Conservation (phyloP, 2,329 filamentous ascomycete genomes). For the Diplodia sapinea region DNA sequence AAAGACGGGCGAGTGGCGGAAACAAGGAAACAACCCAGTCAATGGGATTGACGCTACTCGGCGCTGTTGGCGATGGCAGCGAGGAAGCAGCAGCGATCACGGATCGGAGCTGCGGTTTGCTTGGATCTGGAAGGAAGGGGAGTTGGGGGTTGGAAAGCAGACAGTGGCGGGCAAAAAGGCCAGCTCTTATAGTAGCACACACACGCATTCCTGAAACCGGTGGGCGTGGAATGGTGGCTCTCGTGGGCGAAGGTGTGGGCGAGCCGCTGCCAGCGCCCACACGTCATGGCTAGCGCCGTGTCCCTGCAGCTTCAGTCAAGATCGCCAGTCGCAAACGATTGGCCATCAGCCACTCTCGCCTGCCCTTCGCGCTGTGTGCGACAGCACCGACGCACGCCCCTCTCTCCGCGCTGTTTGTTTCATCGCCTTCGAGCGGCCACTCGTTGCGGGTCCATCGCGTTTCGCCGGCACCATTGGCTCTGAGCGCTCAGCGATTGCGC, state of each 20-base stretch:
- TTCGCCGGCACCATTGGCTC: constrained; percentile 20
- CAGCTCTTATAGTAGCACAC: constrained; percentile 23
- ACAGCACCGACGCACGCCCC: background rate
- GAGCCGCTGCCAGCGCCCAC: constrained; percentile 23
- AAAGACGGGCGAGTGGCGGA: constrained; percentile 19
- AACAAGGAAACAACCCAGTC: constrained; percentile 30
- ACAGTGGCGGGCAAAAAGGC: background rate
- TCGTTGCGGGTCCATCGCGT: constrained; percentile 16
- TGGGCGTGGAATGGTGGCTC: constrained; percentile 15
- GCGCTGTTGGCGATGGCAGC: background rate
- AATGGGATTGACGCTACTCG: constrained; percentile 21
- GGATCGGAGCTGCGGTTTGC: constrained; percentile 12
- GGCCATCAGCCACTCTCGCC: constrained; percentile 7
- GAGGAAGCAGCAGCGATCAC: constrained; percentile 7
- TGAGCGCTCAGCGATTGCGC: constrained; percentile 2
- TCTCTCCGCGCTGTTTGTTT: constrained; percentile 3
- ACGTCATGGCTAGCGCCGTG: constrained; percentile 20
- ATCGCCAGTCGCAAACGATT: constrained; percentile 14
- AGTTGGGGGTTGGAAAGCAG: background rate
- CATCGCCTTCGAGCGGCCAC: constrained; percentile 13
- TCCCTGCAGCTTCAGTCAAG: constrained; percentile 26
- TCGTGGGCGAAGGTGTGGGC: background rate
- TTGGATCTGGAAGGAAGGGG: background rate
- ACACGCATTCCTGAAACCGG: constrained; percentile 25
- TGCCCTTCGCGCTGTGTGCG: constrained; percentile 10